Percentiles rank a stretch among this genome's conserved stretches.
Evolutionary conservation across 2,329 filamentous ascomycete species (phyloP).

Genomic region (Fusarium globosum): DNA sequence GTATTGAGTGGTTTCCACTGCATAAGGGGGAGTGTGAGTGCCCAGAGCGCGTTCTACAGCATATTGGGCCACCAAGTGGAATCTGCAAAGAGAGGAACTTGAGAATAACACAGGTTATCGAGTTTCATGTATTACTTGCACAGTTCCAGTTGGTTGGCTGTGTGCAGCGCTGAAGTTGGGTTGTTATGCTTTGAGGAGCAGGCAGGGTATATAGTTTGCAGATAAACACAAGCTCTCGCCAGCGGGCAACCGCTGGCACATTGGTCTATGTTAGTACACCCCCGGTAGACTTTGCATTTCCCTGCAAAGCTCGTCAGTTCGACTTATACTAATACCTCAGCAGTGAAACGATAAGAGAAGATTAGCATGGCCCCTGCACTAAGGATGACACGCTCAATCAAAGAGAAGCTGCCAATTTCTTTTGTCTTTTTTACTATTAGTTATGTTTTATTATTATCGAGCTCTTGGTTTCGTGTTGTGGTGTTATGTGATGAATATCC

Average conservation of each 20-base stretch:
- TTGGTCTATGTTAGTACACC: too few species aligned
- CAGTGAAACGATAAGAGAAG: conserved; percentile 55
- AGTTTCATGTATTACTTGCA: neutral
- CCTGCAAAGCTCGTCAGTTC: too few species aligned
- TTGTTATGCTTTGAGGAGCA: neutral
- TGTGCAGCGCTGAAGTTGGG: accelerated
- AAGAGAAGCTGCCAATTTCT: conserved; percentile 29
- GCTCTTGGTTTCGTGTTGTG: too few species aligned
- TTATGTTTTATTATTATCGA: too few species aligned
- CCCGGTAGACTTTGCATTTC: too few species aligned
- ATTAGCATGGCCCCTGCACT: conserved; percentile 89
- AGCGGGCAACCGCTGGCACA: too few species aligned
- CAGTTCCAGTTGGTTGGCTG: accelerated
- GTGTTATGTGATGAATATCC: neutral
- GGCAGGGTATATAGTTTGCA: neutral
- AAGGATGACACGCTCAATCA: conserved; percentile 73
- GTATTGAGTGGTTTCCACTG: neutral
- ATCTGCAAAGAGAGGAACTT: neutral
- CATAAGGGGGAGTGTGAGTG: neutral
- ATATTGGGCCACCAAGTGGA: too few species aligned
- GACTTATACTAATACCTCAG: too few species aligned
- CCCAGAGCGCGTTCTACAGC: too few species aligned
- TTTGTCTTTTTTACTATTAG: neutral
- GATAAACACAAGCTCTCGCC: too few species aligned
- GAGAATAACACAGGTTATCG: neutral